A percentile compares a stretch with the other conserved stretches of the same genome.
Evolutionary conservation across 2,329 filamentous ascomycete genomes (phyloP).

Genomic region (Calonectria pauciramosa): DNA sequence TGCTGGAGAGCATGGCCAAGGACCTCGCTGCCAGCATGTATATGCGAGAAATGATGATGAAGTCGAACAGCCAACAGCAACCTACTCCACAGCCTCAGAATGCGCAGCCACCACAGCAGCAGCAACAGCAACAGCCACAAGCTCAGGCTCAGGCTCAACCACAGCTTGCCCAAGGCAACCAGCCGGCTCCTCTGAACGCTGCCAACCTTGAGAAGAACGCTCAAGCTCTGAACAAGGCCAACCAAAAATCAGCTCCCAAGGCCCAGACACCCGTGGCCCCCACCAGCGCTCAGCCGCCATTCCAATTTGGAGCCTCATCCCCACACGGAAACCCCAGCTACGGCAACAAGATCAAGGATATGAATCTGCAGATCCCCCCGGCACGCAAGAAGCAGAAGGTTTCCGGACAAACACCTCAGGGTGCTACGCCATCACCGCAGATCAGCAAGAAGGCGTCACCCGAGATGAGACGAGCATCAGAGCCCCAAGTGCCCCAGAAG

Average conservation of each 20-base stretch:
- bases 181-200: slow-evolving; percentile 56
- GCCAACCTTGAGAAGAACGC: slow-evolving; percentile 67
- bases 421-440: slow-evolving; percentile 62
- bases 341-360: slow-evolving; percentile 64
- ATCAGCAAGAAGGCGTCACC: slow-evolving; percentile 63
- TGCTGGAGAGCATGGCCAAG: slow-evolving; percentile 67
- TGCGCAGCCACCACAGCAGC: slow-evolving; percentile 50
- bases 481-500: slow-evolving; percentile 51
- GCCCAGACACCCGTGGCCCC: slow-evolving; percentile 69
- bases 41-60: slow-evolving; percentile 46
- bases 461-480: slow-evolving; percentile 53
- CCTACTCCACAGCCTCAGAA: slow-evolving; percentile 45
- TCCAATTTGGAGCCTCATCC: slow-evolving; percentile 67
- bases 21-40: slow-evolving; percentile 56
- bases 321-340: slow-evolving; percentile 73
- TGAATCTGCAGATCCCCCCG: slow-evolving; percentile 69
- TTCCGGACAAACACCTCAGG: slow-evolving; percentile 54
- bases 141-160: slow-evolving; percentile 48
- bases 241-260: slow-evolving; percentile 58
- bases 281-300: slow-evolving; percentile 69
- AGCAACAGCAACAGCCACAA: slow-evolving; percentile 48
- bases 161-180: slow-evolving; percentile 38
- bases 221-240: slow-evolving; percentile 62
- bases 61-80: slow-evolving; percentile 44
- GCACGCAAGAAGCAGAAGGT: slow-evolving; percentile 71